A percentile compares a stretch with the other conserved stretches of the same genome.
These are phyloP conservation scores for Sporothrix protearum DNA, from an alignment of 2,329 filamentous ascomycete genomes.

Conservation along the genomic window DNA sequence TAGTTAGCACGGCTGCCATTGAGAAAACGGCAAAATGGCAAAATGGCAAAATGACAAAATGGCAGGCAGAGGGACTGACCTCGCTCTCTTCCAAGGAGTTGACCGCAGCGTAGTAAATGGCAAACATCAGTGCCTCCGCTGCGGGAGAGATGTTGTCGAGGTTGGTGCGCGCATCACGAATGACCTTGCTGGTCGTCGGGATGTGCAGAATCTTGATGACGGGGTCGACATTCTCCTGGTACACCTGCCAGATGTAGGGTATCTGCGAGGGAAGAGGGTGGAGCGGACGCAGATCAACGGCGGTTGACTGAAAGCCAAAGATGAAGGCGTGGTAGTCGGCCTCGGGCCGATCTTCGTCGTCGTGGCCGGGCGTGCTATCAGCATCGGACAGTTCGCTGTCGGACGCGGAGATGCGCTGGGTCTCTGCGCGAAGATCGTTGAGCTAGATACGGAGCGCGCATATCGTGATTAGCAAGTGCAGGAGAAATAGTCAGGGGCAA, in stretches of 20 bases:
- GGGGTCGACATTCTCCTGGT: constrained; percentile 50
- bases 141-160: constrained; percentile 54
- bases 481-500: background rate
- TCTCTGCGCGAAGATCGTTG: constrained; percentile 48
- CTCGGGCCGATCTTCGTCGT: constrained; percentile 37
- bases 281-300: constrained; percentile 53
- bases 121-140: constrained; percentile 61
- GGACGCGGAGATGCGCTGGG: constrained; percentile 47
- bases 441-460: constrained; percentile 34
- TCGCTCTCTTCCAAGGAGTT: constrained; percentile 59
- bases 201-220: constrained; percentile 45
- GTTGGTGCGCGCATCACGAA: constrained; percentile 51
- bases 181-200: constrained; percentile 41
- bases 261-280: constrained; percentile 54
- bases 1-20: background rate
- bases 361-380: constrained; percentile 51
- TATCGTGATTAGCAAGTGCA: background rate
- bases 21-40: no score
- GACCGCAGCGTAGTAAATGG: constrained; percentile 57
- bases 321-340: constrained; percentile 68
- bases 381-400: constrained; percentile 58
- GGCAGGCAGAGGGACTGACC: constrained; percentile 36
- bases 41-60: background rate
- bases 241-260: constrained; percentile 51
- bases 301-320: constrained; percentile 68